These are phyloP conservation scores for Eutypa lata DNA, from an alignment of 2,329 filamentous ascomycete genomes.

Conservation along the genomic window DNA sequence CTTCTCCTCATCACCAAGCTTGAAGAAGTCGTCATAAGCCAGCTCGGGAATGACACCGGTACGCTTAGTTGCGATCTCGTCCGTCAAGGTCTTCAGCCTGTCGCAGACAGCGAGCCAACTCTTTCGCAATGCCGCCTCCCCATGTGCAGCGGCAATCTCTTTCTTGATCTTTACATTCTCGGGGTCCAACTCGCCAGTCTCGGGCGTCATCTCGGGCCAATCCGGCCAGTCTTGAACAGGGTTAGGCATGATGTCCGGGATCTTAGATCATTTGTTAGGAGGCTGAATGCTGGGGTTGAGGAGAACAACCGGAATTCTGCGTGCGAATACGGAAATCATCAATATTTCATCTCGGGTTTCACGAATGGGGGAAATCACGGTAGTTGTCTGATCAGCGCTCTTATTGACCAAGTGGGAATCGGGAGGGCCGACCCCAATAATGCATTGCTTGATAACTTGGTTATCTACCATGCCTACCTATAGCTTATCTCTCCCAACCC, in stretches of 20 bases:
- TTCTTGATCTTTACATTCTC: conserved; percentile 29
- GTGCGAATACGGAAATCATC: background rate
- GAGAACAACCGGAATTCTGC: background rate
- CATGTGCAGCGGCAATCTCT: conserved; percentile 32
- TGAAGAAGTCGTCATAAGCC: conserved; percentile 25
- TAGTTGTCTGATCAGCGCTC: background rate
- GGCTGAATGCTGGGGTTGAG: background rate
- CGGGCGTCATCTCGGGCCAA: conserved; percentile 17
- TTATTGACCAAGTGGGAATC: conserved; percentile 1
- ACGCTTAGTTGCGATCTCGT: conserved; percentile 31
- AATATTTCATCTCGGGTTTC: background rate
- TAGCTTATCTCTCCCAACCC: no score
- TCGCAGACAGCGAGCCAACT: conserved; percentile 38
- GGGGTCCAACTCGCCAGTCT: conserved; percentile 14
- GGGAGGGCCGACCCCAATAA: background rate
- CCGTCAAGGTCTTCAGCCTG: conserved; percentile 32
- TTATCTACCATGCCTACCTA: no score
- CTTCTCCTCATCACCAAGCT: conserved; percentile 17
- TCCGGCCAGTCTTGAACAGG: conserved; percentile 18
- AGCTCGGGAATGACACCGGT: conserved; percentile 32
- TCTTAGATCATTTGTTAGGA: conserved; percentile 1
- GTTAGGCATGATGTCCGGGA: conserved; percentile 13
- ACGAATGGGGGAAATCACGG: background rate
- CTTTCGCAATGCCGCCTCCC: conserved; percentile 28
- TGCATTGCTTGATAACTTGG: no score